A percentile compares a stretch with the other conserved stretches of the same genome.
phyloP scores from a whole-genome alignment of 2,329 filamentous ascomycete species.

The Ophiostoma sp. region DNA sequence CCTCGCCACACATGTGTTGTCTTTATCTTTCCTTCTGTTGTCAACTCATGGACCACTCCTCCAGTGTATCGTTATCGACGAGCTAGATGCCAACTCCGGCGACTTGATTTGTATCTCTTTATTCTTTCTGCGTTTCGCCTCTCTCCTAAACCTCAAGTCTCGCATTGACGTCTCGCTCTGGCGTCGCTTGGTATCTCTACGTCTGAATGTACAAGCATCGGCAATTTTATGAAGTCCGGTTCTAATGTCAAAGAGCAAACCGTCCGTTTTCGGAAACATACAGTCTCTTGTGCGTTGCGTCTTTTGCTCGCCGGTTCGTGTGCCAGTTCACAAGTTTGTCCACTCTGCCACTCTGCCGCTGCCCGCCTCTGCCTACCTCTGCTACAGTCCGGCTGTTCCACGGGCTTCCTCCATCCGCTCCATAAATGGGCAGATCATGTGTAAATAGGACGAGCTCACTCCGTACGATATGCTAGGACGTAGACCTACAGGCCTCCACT shows the following conservation, averaged over 20 bases:
- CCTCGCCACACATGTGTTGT: too few species aligned
- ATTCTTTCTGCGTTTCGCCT: too few species aligned
- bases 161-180: too few species aligned
- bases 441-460: not conserved
- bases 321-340: not conserved
- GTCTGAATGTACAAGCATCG: not conserved
- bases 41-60: too few species aligned
- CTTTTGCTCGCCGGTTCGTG: not conserved
- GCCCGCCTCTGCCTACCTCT: not conserved
- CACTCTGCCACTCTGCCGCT: not conserved
- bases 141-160: too few species aligned
- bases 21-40: too few species aligned
- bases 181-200: too few species aligned
- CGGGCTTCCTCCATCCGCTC: not conserved
- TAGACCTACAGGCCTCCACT: too few species aligned
- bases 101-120: too few species aligned
- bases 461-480: too few species aligned
- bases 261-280: not conserved
- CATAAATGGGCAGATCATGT: constrained; percentile 2
- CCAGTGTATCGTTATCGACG: too few species aligned
- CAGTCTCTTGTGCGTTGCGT: not conserved
- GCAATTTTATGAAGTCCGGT: not conserved
- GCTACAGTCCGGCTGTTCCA: not conserved
- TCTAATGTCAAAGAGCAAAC: not conserved
- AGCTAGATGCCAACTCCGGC: too few species aligned